Evolutionary conservation across 176 grass and related monocot species (phyloP).

Genomic region (Secale cereale): DNA sequence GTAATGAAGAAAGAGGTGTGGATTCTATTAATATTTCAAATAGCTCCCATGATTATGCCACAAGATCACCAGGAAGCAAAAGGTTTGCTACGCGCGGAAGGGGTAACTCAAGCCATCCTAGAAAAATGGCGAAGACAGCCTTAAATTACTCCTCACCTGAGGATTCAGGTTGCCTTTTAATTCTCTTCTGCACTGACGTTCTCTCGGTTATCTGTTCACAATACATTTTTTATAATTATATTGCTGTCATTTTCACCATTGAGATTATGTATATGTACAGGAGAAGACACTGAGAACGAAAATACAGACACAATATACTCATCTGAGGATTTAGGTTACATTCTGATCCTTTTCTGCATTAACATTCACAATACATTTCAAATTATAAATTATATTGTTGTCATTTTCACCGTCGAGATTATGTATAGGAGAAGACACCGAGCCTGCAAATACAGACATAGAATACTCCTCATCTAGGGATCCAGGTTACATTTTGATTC

Average conservation of each 20-base stretch:
- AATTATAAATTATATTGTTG: background rate
- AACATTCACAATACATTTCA: background rate
- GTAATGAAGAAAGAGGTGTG: slow-evolving; percentile 1
- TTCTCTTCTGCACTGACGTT: background rate
- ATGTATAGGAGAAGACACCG: background rate
- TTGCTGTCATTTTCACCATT: background rate
- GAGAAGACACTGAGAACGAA: background rate
- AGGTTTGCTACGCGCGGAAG: background rate
- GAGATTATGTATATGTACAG: background rate
- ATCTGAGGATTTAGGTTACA: background rate
- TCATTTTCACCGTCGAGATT: background rate
- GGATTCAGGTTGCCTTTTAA: background rate
- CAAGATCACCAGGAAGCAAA: background rate
- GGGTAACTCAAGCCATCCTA: background rate
- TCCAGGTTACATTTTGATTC: background rate
- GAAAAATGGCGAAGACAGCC: background rate
- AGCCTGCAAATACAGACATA: background rate
- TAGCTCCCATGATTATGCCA: background rate
- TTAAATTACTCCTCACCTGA: background rate
- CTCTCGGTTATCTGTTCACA: background rate
- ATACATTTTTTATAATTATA: background rate
- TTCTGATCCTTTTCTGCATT: background rate
- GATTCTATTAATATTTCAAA: background rate
- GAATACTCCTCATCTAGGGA: background rate
- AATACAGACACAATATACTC: background rate